Evolutionary conservation across 1,284 basidiomycete species (phyloP), one percentile per base, ranked within the genome.

Genomic region (Ganoderma lingzhi): DNA sequence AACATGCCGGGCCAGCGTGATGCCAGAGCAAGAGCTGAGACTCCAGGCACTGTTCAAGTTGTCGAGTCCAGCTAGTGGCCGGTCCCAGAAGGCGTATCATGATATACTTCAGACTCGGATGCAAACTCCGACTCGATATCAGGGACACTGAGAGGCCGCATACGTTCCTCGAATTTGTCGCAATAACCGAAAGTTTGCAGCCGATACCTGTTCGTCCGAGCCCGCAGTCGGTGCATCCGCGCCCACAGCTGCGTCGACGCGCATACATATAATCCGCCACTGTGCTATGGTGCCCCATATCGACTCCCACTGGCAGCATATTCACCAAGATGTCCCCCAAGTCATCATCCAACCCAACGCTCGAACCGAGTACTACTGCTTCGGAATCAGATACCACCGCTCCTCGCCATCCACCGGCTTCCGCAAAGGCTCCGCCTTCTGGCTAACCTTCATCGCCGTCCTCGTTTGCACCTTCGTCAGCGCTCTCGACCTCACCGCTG

Each of bases 401-500:
- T 55, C 51, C 51, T 32, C 51, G 9, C 48, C 48, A 5, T 55
- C 51, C 12, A 30, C 51, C 5, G 51, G 28, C 28, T 55, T 32
- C 51, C 51, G 30, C 30, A 72, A 73, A 53, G 72, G 75, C 62
- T 62, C 63, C 14, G 64, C 64, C 4, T 76, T 76, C 69, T 76
- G 74, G 74, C 66, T 76, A 3, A 42, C 71, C 37, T 74, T 75
- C 61, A 19, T 66, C 42, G 66, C 75, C 56, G 63, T 75, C 45
- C 23, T 67, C 66, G 64, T 73, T 59, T 74, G 70, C 58, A 67
- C 77, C 41, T 75, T 78, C 61, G 68, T 77, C 2, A 71, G 74
- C 2, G 80, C 80, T 0, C 67, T 81, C 6, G 79, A 81, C 60
- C 68, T 71, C 4, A 53, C 68, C 15, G 66, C 71, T 2, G 63